Evolutionary conservation across 78 protist species (phyloP), one percentile per base, ranked within the genome.

Genomic region (Monosiga brevicollis): DNA sequence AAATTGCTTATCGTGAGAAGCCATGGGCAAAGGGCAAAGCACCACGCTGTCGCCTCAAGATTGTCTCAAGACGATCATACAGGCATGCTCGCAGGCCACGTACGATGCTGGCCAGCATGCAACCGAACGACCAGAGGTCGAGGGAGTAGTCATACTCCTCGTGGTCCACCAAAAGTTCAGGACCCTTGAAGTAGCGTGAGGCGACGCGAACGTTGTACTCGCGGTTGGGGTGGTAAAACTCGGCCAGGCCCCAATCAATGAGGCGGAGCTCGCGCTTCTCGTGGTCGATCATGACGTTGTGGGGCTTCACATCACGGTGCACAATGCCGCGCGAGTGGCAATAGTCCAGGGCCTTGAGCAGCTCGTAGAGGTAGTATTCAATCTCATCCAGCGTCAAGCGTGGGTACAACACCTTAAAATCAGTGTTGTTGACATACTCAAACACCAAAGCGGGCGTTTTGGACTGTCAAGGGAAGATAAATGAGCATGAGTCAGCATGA

Each of bases 181-280:
- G 99, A 43, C 88, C 90, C 84, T 98, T 98, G 90, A 92, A 98
- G 91, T 94, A 97, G 10, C 99, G 84, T 3, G 98, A 95, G n/a
- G 99, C 99, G 40, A 98, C 99, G 38, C 99, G 93, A n/a, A 98
- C 99, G 87, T 98, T 98, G 91, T 97, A 98, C 75, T 93, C 97
- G 29, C 73, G 81, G 55, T 89, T 93, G 26, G 93, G 98, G 80
- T 94, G 98, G 87, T 97, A 98, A 88, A 95, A 98, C 83, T 98
- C 99, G 11, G 99, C 99, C 40, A 98, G 87, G 9, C 99, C 99
- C 98, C 99, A 98, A 83, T 98, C 99, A 79, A 97, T 97, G 36
- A 97, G 91, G 54, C 98, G 84, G 42, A 97, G 87, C 81, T 73
- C 29, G 20, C 95, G 78, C 83, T 92, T 90, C 42, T 81, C 88